Conservation (phyloP, 768 basidiomycete species). For the Amanita muscaria region DNA sequence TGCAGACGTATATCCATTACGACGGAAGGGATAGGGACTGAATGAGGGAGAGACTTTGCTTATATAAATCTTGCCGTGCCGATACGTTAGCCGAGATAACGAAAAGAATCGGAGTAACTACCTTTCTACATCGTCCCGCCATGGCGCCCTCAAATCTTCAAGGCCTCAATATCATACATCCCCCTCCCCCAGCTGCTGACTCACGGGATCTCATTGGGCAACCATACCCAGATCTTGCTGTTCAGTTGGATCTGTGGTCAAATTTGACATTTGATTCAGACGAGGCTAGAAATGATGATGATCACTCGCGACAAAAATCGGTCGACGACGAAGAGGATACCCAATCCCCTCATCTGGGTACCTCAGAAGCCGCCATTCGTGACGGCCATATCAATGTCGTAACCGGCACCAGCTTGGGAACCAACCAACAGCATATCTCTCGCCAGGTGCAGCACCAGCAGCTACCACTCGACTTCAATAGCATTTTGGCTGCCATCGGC, state of each 20-base stretch:
- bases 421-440: conserved; percentile 21
- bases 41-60: too few species aligned
- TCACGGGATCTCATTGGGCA: conserved; percentile 55
- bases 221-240: conserved; percentile 63
- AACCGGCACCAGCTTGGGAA: conserved; percentile 34
- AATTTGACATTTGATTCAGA: conserved; percentile 74
- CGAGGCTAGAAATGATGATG: conserved; percentile 37
- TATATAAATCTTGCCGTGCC: too few species aligned
- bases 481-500: conserved; percentile 29
- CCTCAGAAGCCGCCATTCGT: conserved; percentile 35
- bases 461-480: conserved; percentile 33
- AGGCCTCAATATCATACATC: conserved; percentile 74
- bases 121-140: too few species aligned
- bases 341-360: conserved; percentile 20
- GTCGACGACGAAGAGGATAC: conserved; percentile 37
- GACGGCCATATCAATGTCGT: conserved; percentile 55
- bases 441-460: conserved; percentile 22
- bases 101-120: too few species aligned
- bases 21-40: too few species aligned
- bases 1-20: too few species aligned
- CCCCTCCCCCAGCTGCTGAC: conserved; percentile 32
- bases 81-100: too few species aligned
- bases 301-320: conserved; percentile 26
- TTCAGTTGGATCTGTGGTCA: conserved; percentile 80
- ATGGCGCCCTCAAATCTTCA: conserved; percentile 64